Evolutionary conservation across 2,329 filamentous ascomycete genomes (phyloP).

Genomic region (Reticulascus tulasneorum): DNA sequence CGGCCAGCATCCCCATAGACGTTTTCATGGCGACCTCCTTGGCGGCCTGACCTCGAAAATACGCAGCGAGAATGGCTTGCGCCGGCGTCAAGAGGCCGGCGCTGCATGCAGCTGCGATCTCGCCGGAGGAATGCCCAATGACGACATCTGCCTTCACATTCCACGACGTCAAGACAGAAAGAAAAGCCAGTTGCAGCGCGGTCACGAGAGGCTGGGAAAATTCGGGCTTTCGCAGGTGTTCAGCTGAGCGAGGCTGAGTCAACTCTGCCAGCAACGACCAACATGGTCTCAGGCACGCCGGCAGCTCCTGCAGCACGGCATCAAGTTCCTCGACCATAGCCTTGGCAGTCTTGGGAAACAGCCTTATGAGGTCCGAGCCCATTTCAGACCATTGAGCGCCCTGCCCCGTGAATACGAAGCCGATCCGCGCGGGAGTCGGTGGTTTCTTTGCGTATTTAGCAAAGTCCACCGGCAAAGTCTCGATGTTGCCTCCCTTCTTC

Average conservation of each 20-base stretch:
- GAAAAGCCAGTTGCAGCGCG: conserved; percentile 28
- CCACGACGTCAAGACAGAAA: conserved; percentile 19
- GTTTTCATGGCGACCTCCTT: not conserved
- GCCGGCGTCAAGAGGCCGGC: conserved; percentile 32
- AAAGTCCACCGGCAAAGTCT: too few relatives aligned
- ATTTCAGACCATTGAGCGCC: conserved; percentile 40
- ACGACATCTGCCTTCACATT: conserved; percentile 21
- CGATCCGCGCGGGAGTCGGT: not conserved
- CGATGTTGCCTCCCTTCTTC: too few relatives aligned
- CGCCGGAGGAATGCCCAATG: conserved; percentile 46
- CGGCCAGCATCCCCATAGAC: too few relatives aligned
- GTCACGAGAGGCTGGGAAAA: conserved; percentile 35
- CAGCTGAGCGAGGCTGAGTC: conserved; percentile 16
- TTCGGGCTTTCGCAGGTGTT: conserved; percentile 15
- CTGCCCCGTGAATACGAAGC: conserved; percentile 37
- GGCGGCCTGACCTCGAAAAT: conserved; percentile 8
- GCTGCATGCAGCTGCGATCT: conserved; percentile 48
- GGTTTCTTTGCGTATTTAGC: conserved; percentile 5
- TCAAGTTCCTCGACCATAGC: not conserved
- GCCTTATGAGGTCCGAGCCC: conserved; percentile 21
- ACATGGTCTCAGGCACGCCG: conserved; percentile 5
- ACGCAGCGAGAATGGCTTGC: conserved; percentile 21
- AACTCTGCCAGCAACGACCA: conserved; percentile 21
- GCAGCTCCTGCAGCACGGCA: conserved; percentile 4
- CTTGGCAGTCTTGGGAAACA: not conserved